phyloP scores from a whole-genome alignment of 306 rosid species.

The Cucurbita ficifolia region DNA sequence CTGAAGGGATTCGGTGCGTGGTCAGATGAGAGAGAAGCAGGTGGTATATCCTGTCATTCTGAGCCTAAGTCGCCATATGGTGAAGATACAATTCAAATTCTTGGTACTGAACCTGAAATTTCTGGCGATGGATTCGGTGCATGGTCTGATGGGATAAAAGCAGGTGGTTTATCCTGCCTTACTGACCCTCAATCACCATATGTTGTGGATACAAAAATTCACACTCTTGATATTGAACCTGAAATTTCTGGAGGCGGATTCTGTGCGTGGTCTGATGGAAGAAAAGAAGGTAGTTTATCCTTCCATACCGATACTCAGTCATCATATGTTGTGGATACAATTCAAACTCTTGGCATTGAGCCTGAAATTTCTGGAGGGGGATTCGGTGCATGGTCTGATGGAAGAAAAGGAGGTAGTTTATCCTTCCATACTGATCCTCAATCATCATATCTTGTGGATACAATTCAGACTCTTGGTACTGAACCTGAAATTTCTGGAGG shows the following conservation, averaged over 20 bases:
- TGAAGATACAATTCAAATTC: not conserved
- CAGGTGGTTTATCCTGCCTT: slow-evolving; percentile 9
- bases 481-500: not conserved
- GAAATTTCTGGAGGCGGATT: not conserved
- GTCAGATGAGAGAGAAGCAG: not conserved
- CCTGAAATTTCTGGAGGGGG: not conserved
- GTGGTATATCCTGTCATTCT: slow-evolving; percentile 9
- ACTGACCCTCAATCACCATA: not conserved
- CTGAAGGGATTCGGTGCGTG: slow-evolving; percentile 9
- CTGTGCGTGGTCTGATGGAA: slow-evolving; percentile 10
- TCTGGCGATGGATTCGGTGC: not conserved
- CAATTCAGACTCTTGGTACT: not conserved
- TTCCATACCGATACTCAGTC: not conserved
- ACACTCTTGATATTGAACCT: not conserved
- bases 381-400: slow-evolving; percentile 10
- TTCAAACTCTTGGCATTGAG: not conserved
- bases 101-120: not conserved
- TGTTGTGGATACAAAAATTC: not conserved
- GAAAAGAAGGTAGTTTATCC: slow-evolving; percentile 9
- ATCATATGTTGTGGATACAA: not conserved
- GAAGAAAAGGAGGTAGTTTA: slow-evolving; percentile 11
- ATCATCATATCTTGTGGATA: not conserved
- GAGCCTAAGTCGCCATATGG: not conserved
- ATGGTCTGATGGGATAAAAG: slow-evolving; percentile 14
- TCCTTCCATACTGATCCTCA: not conserved